Conservation (phyloP, 331 rosid species). For the Stylosanthes scabra region DNA sequence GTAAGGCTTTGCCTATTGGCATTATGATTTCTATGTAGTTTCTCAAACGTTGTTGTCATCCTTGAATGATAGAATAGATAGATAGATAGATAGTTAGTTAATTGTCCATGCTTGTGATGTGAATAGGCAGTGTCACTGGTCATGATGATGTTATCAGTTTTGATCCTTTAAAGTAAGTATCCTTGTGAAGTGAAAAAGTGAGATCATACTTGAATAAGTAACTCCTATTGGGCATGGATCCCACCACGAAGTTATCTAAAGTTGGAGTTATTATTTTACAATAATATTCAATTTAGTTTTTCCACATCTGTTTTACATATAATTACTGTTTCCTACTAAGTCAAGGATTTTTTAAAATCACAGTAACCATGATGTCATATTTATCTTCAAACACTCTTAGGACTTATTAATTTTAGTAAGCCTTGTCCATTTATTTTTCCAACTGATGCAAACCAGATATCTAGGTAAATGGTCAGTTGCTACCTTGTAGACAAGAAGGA, state of each 20-base stretch:
- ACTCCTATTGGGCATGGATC: no score
- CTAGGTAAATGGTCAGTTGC: neutral
- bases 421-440: neutral
- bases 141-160: neutral
- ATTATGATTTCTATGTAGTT: conserved; percentile 15
- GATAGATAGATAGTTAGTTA: no score
- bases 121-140: neutral
- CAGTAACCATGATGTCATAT: neutral
- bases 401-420: neutral
- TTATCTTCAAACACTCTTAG: neutral
- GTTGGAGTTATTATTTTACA: no score
- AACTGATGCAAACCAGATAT: conserved; percentile 1
- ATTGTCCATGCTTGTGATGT: no score
- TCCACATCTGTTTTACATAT: no score
- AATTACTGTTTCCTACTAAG: neutral
- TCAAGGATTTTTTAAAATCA: conserved; percentile 1
- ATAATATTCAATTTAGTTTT: no score
- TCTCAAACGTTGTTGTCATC: neutral
- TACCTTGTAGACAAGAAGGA: conserved; percentile 2
- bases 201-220: no score
- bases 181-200: no score
- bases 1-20: conserved; percentile 44
- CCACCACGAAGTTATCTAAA: no score
- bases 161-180: no score
- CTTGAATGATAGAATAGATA: neutral